Evolutionary conservation across 163 green algal species (phyloP).

Genomic region (Prototheca stagnorum): DNA sequence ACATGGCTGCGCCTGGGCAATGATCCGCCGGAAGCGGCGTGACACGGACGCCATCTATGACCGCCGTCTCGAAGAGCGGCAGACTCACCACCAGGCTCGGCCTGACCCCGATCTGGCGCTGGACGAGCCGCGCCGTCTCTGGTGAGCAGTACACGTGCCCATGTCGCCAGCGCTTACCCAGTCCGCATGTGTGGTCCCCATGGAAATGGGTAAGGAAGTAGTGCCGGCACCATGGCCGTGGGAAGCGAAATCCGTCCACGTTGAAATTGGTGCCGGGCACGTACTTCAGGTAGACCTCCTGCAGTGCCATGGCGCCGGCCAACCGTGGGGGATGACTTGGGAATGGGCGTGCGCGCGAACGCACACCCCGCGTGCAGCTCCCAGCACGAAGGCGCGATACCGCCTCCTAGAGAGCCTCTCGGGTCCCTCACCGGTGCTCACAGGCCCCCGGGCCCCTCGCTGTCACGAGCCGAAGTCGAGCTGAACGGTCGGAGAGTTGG

Average conservation of each 20-base stretch:
- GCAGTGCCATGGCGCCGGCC: conserved; percentile 24
- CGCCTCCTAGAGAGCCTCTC: too few relatives aligned
- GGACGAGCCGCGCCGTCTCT: conserved; percentile 60
- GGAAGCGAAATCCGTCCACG: conserved; percentile 55
- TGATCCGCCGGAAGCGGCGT: conserved; percentile 89
- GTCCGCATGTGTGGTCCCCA: conserved; percentile 68
- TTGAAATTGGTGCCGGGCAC: conserved; percentile 43
- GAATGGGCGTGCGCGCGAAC: too few relatives aligned
- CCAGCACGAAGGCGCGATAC: too few relatives aligned
- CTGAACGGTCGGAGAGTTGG: too few relatives aligned
- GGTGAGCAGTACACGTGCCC: conserved; percentile 64
- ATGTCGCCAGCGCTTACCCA: conserved; percentile 1
- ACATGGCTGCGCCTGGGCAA: conserved; percentile 77
- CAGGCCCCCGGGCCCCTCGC: too few relatives aligned
- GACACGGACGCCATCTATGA: conserved; percentile 47
- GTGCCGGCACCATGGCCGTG: neutral
- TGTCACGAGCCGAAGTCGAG: too few relatives aligned
- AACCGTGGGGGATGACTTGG: too few relatives aligned
- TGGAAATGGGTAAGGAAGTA: conserved; percentile 82
- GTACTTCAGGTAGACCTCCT: conserved; percentile 32
- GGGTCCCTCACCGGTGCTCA: too few relatives aligned
- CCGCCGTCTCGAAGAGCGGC: conserved; percentile 13
- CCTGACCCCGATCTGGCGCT: conserved; percentile 38
- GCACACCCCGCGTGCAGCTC: too few relatives aligned
- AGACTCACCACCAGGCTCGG: conserved; percentile 13